Evolutionary conservation across 2,329 filamentous ascomycete species (phyloP).

Genomic region (Cordyceps militaris): DNA sequence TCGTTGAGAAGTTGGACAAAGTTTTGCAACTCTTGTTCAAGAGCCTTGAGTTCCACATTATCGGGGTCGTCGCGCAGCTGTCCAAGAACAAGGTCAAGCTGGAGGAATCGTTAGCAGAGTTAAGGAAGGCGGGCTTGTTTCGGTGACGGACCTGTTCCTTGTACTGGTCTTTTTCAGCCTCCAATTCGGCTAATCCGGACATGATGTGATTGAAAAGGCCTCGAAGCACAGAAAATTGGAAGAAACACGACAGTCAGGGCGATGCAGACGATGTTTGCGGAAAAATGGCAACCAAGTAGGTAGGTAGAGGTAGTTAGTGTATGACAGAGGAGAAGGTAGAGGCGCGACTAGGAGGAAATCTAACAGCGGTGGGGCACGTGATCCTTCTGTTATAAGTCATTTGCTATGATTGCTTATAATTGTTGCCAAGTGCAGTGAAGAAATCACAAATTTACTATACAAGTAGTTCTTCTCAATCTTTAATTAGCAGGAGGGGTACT

Average conservation of each 20-base stretch:
- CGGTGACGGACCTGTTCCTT: slow-evolving; percentile 45
- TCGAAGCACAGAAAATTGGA: too few species aligned
- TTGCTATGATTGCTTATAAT: too few species aligned
- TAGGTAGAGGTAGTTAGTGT: background rate
- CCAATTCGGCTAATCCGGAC: slow-evolving; percentile 33
- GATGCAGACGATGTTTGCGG: too few species aligned
- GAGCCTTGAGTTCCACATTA: slow-evolving; percentile 67
- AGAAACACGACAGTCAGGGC: background rate
- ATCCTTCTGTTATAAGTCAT: background rate
- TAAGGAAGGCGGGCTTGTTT: background rate
- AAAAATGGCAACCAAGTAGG: background rate
- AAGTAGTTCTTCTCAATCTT: too few species aligned
- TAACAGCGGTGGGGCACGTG: slow-evolving; percentile 6
- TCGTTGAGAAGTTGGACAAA: slow-evolving; percentile 73
- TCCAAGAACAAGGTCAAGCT: slow-evolving; percentile 72
- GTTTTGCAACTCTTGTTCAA: slow-evolving; percentile 75
- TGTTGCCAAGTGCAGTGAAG: too few species aligned
- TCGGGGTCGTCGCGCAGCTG: slow-evolving; percentile 75
- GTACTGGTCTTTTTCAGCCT: slow-evolving; percentile 47
- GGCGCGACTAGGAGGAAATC: background rate
- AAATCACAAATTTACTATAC: too few species aligned
- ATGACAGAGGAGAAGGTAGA: background rate
- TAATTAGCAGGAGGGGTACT: too few species aligned
- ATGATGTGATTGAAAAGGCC: slow-evolving; percentile 16
- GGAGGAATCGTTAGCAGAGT: slow-evolving; percentile 15